phyloP scores from a whole-genome alignment of 495 filamentous ascomycete genomes.

The Penicillium desertorum region DNA sequence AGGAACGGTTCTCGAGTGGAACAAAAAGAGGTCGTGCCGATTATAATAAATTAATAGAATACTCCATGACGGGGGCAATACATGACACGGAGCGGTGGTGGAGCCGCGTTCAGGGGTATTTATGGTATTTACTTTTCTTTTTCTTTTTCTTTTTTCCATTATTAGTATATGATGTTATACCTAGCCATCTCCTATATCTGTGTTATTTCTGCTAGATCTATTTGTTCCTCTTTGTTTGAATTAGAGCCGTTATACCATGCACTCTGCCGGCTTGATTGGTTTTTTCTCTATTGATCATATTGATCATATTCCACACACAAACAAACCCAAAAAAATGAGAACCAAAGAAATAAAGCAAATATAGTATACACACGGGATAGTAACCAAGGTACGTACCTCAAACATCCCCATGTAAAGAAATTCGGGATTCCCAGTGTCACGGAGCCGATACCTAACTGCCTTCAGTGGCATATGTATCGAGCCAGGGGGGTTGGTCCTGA shows the following conservation, averaged over 20 bases:
- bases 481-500: slow-evolving; percentile 13
- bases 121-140: slow-evolving; percentile 1
- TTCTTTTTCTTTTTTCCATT: not conserved
- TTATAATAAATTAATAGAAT: slow-evolving; percentile 16
- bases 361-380: not conserved
- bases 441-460: slow-evolving; percentile 19
- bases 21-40: slow-evolving; percentile 1
- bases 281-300: not conserved
- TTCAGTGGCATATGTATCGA: slow-evolving; percentile 4
- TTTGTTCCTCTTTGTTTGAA: slow-evolving; percentile 1
- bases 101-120: slow-evolving; percentile 10
- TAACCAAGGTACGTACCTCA: not conserved
- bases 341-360: not conserved
- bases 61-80: slow-evolving; percentile 10
- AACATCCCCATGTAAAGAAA: not conserved
- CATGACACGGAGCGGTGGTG: slow-evolving; percentile 8
- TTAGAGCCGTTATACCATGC: not conserved
- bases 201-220: not conserved
- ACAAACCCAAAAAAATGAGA: slow-evolving; percentile 1
- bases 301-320: slow-evolving; percentile 1
- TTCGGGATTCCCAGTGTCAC: slow-evolving; percentile 10
- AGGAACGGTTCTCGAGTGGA: slow-evolving; percentile 13
- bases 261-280: not conserved
- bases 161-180: not conserved
- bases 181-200: no score